Evolutionary conservation across 1,284 basidiomycete genomes (phyloP).

Genomic region (Ustilago cynodontis): DNA sequence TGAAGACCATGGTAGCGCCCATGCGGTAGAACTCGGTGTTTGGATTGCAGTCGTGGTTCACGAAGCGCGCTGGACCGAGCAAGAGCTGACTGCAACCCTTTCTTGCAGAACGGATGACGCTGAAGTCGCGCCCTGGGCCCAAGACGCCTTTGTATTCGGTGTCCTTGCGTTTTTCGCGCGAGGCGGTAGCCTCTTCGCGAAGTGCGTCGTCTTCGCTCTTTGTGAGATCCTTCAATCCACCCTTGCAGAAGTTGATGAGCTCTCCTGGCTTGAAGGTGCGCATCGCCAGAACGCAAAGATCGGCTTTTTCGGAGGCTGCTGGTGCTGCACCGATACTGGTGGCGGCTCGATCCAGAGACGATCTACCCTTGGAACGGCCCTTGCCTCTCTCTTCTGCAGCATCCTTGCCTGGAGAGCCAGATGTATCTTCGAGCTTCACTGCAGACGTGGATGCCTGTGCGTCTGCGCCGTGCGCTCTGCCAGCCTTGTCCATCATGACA

Average conservation of each 20-base stretch:
- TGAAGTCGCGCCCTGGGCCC: slow-evolving; percentile 79
- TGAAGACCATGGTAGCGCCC: slow-evolving; percentile 88
- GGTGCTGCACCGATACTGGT: slow-evolving; percentile 48
- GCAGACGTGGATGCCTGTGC: slow-evolving; percentile 24
- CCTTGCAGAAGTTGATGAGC: slow-evolving; percentile 82
- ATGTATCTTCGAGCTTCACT: slow-evolving; percentile 29
- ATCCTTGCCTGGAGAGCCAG: slow-evolving; percentile 16
- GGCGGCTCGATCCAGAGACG: slow-evolving; percentile 49
- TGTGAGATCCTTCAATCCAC: slow-evolving; percentile 69
- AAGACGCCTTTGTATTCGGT: slow-evolving; percentile 75
- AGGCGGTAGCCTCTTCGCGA: slow-evolving; percentile 79
- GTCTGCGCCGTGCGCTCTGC: slow-evolving; percentile 20
- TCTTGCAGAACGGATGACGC: slow-evolving; percentile 87
- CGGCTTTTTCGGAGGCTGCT: slow-evolving; percentile 78
- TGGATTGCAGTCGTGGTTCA: slow-evolving; percentile 93
- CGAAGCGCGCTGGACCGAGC: slow-evolving; percentile 90
- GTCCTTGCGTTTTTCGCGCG: slow-evolving; percentile 51
- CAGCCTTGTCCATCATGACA: slow-evolving; percentile 52
- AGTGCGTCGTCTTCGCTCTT: slow-evolving; percentile 70
- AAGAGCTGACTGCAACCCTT: slow-evolving; percentile 92
- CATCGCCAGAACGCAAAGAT: slow-evolving; percentile 88
- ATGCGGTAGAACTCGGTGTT: slow-evolving; percentile 88
- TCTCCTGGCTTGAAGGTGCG: slow-evolving; percentile 78
- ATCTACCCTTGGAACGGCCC: slow-evolving; percentile 34
- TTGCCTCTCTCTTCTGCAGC: slow-evolving; percentile 29